phyloP scores from a whole-genome alignment of 2,329 filamentous ascomycete genomes.

The Albifimbria verrucaria region DNA sequence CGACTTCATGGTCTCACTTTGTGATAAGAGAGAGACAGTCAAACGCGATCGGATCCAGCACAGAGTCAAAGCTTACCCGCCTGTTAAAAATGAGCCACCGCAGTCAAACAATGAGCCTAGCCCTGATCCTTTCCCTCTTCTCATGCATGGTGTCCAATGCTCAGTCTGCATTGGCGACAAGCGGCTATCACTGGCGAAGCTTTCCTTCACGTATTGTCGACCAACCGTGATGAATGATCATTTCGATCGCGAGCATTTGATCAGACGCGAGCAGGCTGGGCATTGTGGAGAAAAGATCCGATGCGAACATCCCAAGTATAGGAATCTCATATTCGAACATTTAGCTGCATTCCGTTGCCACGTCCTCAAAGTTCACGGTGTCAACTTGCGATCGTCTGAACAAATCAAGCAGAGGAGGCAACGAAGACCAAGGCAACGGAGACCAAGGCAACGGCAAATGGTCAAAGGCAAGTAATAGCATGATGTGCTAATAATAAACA shows the following conservation, averaged over 20 bases:
- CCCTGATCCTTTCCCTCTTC: constrained; percentile 4
- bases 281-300: constrained; percentile 5
- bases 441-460: not conserved
- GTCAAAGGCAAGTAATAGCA: constrained; percentile 11
- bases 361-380: constrained; percentile 1
- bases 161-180: not conserved
- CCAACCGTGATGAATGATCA: constrained; percentile 14
- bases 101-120: not conserved
- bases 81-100: constrained; percentile 5
- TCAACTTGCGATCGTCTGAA: not conserved
- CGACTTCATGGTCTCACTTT: constrained; percentile 16
- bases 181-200: constrained; percentile 6
- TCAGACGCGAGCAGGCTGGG: not conserved
- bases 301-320: constrained; percentile 13
- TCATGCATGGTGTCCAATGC: constrained; percentile 1
- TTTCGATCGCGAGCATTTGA: constrained; percentile 14
- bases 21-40: constrained; percentile 15
- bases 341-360: constrained; percentile 13
- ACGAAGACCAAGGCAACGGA: too few relatives aligned
- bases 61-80: not conserved
- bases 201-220: constrained; percentile 11
- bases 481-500: too few relatives aligned
- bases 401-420: not conserved
- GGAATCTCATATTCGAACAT: constrained; percentile 12
- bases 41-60: constrained; percentile 6